Evolutionary conservation across 1,139 yeast genomes (phyloP), one percentile per base, ranked within the genome.

Genomic region (Wickerhamomyces sp.): DNA sequence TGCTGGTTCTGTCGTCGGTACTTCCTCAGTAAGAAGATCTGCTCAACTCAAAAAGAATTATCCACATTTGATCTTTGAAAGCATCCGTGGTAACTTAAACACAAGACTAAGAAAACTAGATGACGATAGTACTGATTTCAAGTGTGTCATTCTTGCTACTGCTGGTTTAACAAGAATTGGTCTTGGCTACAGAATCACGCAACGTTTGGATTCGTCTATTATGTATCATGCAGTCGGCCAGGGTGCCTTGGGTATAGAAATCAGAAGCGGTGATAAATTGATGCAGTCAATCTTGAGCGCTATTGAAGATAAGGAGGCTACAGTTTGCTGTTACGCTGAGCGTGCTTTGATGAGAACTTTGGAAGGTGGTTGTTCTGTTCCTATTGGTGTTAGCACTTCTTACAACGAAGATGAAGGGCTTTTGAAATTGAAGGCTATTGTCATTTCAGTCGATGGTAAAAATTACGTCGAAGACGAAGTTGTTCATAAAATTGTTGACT

Each of bases 171-270:
- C 74, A 26, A 74, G 98, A 46, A 64, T 84, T 30, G 86, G 80
- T 3, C 63, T 88, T 38, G 78, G 74, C 20, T 61, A 75, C 43
- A 71, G 97, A 58, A 88, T 91, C 53, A 75, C 87, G 13, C 61
- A 62, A 46, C 68, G 78, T 27, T 68, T 91, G 44, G 78, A 81
- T 44, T 72, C 78, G n/a, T 85, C 87, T 25, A 87, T 82, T 40
- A 86, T 91, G 95, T 85, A 80, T 57, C 86, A 91, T 56, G 96
- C 98, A 0, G 96, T 91, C 27, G 98, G 98, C 14, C 98, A 91
- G 65, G 98, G 98, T 44, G 97, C 97, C 0, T 65, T 91, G 35
- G 98, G 97, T 16, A 68, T 91, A 26, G 98, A 91, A 61, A 85
- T 89, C 46, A 74, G 93, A 51, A 72, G 72, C 39, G 75, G 71